Base-by-base conservation (phyloP, 345 rosid genomes). In the Linum lewisii region DNA sequence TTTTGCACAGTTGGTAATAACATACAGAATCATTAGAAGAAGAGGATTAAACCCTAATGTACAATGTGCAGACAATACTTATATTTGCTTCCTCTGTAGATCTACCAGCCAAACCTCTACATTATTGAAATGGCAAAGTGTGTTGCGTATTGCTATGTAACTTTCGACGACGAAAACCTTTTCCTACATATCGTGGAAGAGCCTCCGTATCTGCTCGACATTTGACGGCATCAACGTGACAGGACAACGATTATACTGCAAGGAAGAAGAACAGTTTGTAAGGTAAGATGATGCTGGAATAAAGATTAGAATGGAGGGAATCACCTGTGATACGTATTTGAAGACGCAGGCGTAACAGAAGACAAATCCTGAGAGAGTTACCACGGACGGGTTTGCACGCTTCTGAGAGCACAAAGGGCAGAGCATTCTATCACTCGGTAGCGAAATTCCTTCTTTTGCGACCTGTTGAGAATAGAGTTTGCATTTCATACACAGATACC, bases 401-500 rank as follows among this genome's bases (percentile, higher is more conserved):
- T 85, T 89, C 77, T 90, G 96, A 32, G 90, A 75, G 79, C 99
- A 93, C 68, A 89, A 73, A 14, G 99, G 95, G 61, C 99, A 93
- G 63, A 85, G 67, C 32, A 87, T 75, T 77, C 83, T 81, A 78
- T 93, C 83, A 0, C 80, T 62, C 55, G 95, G 88, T 56, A 93
- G 76, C 66, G 82, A 84, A 66, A 93, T 89, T 55, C 99, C 97
- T 62, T 93, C 96, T 66, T 78, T 79, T 22, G 97, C 87, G 21
- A 84, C 81, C 99, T 93, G 81, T 64, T 58, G 20, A 59, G 58
- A 49, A 11, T 29, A 29, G 34, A 52, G 9, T 6, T 21, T 15
- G 20, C 23, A 21, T 24, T 10, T 52, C 15, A 52, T n/a, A 13
- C 25, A 20, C 34, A n/a, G 34, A 29, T 29, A 29, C 7, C 7